Conservation (phyloP, 1,284 basidiomycete genomes). For the Gymnopus androsaceus region DNA sequence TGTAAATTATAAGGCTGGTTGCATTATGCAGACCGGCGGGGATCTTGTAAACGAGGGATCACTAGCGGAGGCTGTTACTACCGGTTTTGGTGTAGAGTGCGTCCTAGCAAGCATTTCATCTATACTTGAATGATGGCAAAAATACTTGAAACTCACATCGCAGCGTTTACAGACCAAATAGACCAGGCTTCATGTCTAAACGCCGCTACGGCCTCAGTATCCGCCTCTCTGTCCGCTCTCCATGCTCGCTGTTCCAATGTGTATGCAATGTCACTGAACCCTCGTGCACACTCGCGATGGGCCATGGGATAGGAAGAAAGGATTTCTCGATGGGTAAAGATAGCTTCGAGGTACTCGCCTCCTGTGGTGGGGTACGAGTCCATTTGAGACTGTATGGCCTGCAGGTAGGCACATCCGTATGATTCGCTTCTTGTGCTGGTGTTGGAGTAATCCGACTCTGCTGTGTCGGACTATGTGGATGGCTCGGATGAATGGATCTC, state of each 20-base stretch:
- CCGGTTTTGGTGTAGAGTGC: not conserved
- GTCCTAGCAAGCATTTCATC: not conserved
- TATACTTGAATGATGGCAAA: not conserved
- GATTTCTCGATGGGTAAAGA: conserved; percentile 73
- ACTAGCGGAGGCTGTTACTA: not conserved
- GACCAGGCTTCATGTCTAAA: conserved; percentile 68
- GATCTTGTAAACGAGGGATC: not conserved
- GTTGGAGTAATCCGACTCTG: conserved; percentile 42
- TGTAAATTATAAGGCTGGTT: conserved; percentile 14
- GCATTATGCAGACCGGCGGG: conserved; percentile 14
- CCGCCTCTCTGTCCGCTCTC: conserved; percentile 67
- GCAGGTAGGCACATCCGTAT: conserved; percentile 63
- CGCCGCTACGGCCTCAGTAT: conserved; percentile 63
- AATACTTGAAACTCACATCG: not conserved
- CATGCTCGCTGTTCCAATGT: conserved; percentile 59
- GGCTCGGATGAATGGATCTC: not conserved
- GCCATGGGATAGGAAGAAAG: conserved; percentile 58
- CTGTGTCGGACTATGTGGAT: conserved; percentile 40
- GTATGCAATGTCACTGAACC: conserved; percentile 62
- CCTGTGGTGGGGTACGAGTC: conserved; percentile 57
- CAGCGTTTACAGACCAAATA: conserved; percentile 45
- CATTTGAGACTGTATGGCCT: conserved; percentile 56
- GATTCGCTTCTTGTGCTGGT: conserved; percentile 40
- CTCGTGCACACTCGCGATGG: conserved; percentile 61
- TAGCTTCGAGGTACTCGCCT: conserved; percentile 72